Evolutionary conservation across 2,329 filamentous ascomycete species (phyloP).

Genomic region (Fusarium sp.): DNA sequence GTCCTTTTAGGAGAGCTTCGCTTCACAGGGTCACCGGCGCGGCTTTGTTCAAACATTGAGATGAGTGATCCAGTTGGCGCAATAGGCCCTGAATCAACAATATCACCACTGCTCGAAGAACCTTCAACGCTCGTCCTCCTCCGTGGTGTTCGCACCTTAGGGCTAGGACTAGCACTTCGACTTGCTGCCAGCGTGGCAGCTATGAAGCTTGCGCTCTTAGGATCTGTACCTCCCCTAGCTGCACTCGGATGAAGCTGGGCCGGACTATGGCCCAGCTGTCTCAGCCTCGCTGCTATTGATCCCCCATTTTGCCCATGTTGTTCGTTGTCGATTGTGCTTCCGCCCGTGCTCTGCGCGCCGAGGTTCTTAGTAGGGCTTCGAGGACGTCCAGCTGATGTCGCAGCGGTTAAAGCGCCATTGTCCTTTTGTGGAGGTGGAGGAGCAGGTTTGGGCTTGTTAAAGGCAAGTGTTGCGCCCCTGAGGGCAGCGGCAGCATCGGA

Average conservation of each 20-base stretch:
- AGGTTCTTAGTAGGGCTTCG: slow-evolving; percentile 39
- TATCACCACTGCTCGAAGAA: slow-evolving; percentile 39
- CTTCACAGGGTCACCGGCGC: slow-evolving; percentile 48
- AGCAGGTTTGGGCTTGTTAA: slow-evolving; percentile 52
- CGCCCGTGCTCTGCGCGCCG: slow-evolving; percentile 52
- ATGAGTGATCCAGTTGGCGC: slow-evolving; percentile 72
- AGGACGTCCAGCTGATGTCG: slow-evolving; percentile 51
- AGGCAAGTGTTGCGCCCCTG: slow-evolving; percentile 65
- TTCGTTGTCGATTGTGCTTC: slow-evolving; percentile 43
- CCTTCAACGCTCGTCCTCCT: slow-evolving; percentile 46
- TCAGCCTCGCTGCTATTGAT: slow-evolving; percentile 36
- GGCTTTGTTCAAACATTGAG: slow-evolving; percentile 71
- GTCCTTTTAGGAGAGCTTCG: slow-evolving; percentile 40
- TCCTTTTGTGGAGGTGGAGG: slow-evolving; percentile 38
- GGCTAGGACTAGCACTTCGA: slow-evolving; percentile 55
- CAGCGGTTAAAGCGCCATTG: slow-evolving; percentile 57
- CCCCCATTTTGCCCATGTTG: slow-evolving; percentile 26
- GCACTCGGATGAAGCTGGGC: slow-evolving; percentile 30
- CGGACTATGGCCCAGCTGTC: slow-evolving; percentile 38
- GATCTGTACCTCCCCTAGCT: slow-evolving; percentile 42
- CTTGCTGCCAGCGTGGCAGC: slow-evolving; percentile 68
- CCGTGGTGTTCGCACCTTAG: slow-evolving; percentile 37
- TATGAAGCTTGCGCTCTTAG: slow-evolving; percentile 64
- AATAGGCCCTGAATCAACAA: slow-evolving; percentile 64
- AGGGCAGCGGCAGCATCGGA: slow-evolving; percentile 57